Evolutionary conservation across 305 asterid species (phyloP).

Genomic region (Fraxinus velutina): DNA sequence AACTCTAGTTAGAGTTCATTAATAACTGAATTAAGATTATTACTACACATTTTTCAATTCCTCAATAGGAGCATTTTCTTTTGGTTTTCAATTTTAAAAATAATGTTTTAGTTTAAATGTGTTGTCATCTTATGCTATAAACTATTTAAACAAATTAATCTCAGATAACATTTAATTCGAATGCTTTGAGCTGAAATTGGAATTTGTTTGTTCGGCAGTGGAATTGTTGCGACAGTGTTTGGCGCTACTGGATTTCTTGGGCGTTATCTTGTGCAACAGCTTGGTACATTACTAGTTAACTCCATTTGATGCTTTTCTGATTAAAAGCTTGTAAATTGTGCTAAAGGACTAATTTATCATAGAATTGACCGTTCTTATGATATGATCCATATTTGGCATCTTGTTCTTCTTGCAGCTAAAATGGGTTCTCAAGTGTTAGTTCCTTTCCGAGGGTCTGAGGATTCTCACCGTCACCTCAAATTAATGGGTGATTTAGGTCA

Average conservation of each 20-base stretch:
- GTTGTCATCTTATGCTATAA: background rate
- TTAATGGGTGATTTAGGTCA: conserved; percentile 99
- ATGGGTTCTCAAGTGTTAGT: conserved; percentile 95
- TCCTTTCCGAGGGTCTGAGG: conserved; percentile 97
- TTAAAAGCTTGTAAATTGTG: background rate
- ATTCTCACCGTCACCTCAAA: conserved; percentile 87
- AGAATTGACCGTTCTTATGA: conserved; percentile 9
- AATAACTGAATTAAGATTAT: background rate
- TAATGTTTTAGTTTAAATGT: background rate
- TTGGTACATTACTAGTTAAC: conserved; percentile 47
- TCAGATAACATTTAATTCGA: background rate
- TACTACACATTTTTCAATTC: background rate
- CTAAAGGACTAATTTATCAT: conserved; percentile 5
- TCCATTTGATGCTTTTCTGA: conserved; percentile 7
- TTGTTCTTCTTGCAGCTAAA: conserved; percentile 54
- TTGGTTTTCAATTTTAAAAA: background rate
- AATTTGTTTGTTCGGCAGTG: conserved; percentile 56
- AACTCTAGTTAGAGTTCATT: background rate
- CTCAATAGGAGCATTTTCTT: background rate
- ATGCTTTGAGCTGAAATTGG: conserved; percentile 16
- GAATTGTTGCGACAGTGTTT: conserved; percentile 87
- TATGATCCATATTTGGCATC: conserved; percentile 17
- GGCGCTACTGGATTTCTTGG: conserved; percentile 99
- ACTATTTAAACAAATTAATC: background rate
- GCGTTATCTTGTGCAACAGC: conserved; percentile 85